Base-by-base conservation (phyloP, 2,329 filamentous ascomycete species). In the Stemphylium lycopersici region DNA sequence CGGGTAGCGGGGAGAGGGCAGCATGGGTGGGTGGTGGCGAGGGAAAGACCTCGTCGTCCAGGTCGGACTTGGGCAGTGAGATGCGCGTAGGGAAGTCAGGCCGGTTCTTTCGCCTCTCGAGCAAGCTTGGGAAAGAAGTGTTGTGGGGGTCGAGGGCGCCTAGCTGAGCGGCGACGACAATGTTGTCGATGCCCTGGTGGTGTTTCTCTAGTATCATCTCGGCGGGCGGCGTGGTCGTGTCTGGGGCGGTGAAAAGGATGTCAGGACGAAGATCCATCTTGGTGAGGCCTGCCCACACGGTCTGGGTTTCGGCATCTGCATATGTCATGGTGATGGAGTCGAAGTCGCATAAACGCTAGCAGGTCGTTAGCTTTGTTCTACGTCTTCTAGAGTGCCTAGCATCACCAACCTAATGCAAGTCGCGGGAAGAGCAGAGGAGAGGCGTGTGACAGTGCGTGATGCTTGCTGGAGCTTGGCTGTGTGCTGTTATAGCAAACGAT, bases 21-120 rank as follows among this genome's bases (percentile, higher is more conserved):
- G 66, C 63, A 22, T 66, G 60, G 18, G 72, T 73, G 12, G 69
- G 65, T 1, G 71, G 70, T 22, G 73, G 73, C 6, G 71, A 75
- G 1, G 52, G 54, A 13, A 71, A 68, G 18, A 61, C 59, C 40
- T 75, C 67, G 16, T 66, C 58, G 31, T 67, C 56, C 15, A 68
- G 42, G 4, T 61, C 59, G 3, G 51, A 42, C 3, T 49, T 50
- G 7, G 69, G 69, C 36, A 72, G 44, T 16, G 65, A 64, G 41
- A 73, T 67, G 33, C 66, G 58, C 15, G 70, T 54, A 10, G 62
- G 54, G 24, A 71, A 55, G 12, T 37, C 34, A 1, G 65, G 67
- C 18, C 63, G 65, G 16, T 63, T 67, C 32, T 60, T 63, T 10
- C 67, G 67, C 31, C 62, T 57, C 13, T 68, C 58, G 15, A 68